phyloP scores from a whole-genome alignment of 129 eudicot species.

The Scalesia atractyloides region DNA sequence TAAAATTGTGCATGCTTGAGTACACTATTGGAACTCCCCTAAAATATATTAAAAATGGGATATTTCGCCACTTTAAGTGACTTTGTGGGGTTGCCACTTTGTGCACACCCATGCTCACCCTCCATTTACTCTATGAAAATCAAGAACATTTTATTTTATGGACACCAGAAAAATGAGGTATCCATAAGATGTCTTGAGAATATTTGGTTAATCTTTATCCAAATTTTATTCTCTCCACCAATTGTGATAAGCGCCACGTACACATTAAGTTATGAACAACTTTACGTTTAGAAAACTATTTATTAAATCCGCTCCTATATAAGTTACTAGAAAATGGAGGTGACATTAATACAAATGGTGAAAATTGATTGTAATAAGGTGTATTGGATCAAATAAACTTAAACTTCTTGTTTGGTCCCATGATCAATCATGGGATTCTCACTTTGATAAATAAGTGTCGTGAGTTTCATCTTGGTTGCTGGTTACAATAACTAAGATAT shows the following conservation, averaged over 20 bases:
- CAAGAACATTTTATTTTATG: neutral
- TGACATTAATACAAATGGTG: too few species aligned
- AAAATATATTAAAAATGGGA: slow-evolving; percentile 4
- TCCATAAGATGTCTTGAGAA: neutral
- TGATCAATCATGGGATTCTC: too few species aligned
- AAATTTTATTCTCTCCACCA: neutral
- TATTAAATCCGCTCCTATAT: neutral
- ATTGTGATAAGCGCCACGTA: neutral
- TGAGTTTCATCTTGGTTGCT: neutral
- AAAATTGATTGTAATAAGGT: too few species aligned
- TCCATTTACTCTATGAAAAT: neutral
- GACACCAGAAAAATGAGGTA: neutral
- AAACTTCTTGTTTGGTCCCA: too few species aligned
- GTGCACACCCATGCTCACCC: neutral
- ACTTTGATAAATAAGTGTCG: too few species aligned
- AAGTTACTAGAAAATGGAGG: too few species aligned
- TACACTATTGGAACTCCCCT: slow-evolving; percentile 5
- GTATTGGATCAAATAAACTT: too few species aligned
- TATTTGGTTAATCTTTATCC: neutral
- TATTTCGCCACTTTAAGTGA: slow-evolving; percentile 13
- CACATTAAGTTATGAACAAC: neutral
- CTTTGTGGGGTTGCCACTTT: slow-evolving; percentile 22
- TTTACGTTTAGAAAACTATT: neutral
- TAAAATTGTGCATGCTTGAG: slow-evolving; percentile 1
- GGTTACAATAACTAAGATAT: neutral